Evolutionary conservation across 768 basidiomycete species (phyloP), one percentile per base, ranked within the genome.

Genomic region (Thelephora aurantiotincta): DNA sequence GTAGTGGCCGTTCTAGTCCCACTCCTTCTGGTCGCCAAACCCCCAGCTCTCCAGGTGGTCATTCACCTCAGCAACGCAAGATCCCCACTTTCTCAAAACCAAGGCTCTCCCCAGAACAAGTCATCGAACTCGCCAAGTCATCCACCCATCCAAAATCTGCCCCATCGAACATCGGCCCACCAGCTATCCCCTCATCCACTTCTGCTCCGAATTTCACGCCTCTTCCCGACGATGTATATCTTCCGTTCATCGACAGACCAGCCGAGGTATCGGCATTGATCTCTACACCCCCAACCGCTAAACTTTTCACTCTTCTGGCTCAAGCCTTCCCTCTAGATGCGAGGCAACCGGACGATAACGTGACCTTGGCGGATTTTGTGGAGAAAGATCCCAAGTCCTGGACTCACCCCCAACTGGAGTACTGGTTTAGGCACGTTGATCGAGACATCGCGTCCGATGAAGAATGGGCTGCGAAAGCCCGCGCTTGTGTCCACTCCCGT

Each of bases 191-290:
- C 51, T 7, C 26, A 33, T 55, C 45, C 45, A 33, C 50, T 18
- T 47, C 54, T 37, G 43, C 49, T 1, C 51, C 67, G 2, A 54
- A 67, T 0, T 89, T 89, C 58, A 84, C 82, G 0, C 77, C 77
- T 0, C 72, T 91, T 1, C 82, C 83, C 5, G 76, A 78, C 18
- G 79, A 86, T 50, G 75, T 87, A 26, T 81, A 78, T 54, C 75
- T 96, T 12, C 91, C 91, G 1, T 96, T 91, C 64, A 72, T 93
- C 52, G 82, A 93, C 53, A 78, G 91, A 16, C 74, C 87, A 0
- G 63, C 67, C 0, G 91, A 96, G 57, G 88, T 93, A 1, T 52
- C 72, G 3, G 65, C 74, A 7, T 71, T 96, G 23, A 74, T 92
- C 49, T 68, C 72, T 18, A 70, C 65, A 11, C 76, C 70, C 2